phyloP scores from a whole-genome alignment of 257 asterid species.

The Solanum ahanhuiri region DNA sequence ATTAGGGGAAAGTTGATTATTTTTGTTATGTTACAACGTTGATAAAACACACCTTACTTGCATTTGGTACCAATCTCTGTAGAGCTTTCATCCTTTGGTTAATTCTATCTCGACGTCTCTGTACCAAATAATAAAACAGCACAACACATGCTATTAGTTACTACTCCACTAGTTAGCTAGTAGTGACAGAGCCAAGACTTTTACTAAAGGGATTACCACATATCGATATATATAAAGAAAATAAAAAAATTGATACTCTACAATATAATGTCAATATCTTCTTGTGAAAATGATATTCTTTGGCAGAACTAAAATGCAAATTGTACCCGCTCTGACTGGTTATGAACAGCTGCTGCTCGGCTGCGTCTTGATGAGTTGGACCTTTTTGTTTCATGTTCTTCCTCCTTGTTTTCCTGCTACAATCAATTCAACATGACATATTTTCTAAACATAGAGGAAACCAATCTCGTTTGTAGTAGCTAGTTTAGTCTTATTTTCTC shows the following conservation, averaged over 20 bases:
- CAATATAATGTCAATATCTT: not conserved
- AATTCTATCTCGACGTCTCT: constrained; percentile 72
- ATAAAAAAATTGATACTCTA: not conserved
- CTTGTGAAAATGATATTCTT: not conserved
- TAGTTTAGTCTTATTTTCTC: not conserved
- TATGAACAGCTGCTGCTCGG: constrained; percentile 60
- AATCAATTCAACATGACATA: not conserved
- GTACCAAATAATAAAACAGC: not conserved
- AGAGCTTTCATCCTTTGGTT: constrained; percentile 75
- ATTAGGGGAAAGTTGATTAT: not conserved
- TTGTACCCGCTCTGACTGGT: constrained; percentile 62
- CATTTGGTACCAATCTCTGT: constrained; percentile 72
- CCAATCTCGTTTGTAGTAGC: not conserved
- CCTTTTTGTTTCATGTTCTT: constrained; percentile 23
- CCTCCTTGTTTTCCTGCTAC: constrained; percentile 37
- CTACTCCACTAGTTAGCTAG: not conserved
- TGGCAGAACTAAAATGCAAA: not conserved
- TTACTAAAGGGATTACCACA: not conserved
- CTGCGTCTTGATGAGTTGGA: constrained; percentile 35
- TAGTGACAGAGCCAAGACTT: not conserved
- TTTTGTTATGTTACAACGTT: not conserved
- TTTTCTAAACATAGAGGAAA: not conserved
- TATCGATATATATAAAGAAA: not conserved
- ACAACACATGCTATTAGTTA: not conserved
- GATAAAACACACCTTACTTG: constrained; percentile 40